Percentiles rank a stretch among this genome's conserved stretches.
Conservation (phyloP, 2,329 filamentous ascomycete genomes). For the Fusarium zealandicum region DNA sequence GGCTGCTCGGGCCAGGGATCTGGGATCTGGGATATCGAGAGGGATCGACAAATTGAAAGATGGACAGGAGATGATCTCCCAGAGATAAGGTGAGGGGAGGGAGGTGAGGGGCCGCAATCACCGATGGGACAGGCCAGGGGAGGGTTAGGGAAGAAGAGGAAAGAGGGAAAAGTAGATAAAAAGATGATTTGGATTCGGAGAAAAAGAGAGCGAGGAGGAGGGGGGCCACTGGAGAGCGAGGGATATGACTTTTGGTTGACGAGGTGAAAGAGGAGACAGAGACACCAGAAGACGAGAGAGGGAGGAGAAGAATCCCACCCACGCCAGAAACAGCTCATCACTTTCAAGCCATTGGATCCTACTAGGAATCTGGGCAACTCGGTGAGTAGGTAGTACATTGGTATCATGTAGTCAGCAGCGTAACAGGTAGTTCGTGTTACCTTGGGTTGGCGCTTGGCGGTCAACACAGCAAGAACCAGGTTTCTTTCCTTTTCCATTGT, state of each 20-base stretch:
- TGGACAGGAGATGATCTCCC: slow-evolving; percentile 9
- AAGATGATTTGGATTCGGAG: slow-evolving; percentile 15
- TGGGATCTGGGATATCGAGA: slow-evolving; percentile 35
- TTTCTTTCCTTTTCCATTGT: slow-evolving; percentile 4
- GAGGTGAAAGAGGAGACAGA: slow-evolving; percentile 19
- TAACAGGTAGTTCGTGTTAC: slow-evolving; percentile 14
- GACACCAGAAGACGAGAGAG: not conserved
- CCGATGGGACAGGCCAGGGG: slow-evolving; percentile 5
- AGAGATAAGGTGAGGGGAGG: slow-evolving; percentile 27
- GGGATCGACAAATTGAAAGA: slow-evolving; percentile 32
- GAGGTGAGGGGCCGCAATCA: slow-evolving; percentile 19
- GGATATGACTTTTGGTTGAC: slow-evolving; percentile 20
- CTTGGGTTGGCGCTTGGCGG: no score
- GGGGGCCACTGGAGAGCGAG: not conserved
- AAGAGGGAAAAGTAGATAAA: not conserved
- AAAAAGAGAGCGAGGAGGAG: not conserved
- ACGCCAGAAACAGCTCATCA: slow-evolving; percentile 14
- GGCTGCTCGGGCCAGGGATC: slow-evolving; percentile 30
- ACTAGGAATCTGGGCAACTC: slow-evolving; percentile 28
- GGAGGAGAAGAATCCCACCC: slow-evolving; percentile 2
- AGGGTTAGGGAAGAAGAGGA: slow-evolving; percentile 3
- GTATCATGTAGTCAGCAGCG: not conserved
- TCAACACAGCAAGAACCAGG: slow-evolving; percentile 30
- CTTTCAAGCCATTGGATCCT: slow-evolving; percentile 25
- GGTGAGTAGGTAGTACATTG: slow-evolving; percentile 1